Conservation (phyloP, 495 filamentous ascomycete species). For the Penicillium maclennaniae region DNA sequence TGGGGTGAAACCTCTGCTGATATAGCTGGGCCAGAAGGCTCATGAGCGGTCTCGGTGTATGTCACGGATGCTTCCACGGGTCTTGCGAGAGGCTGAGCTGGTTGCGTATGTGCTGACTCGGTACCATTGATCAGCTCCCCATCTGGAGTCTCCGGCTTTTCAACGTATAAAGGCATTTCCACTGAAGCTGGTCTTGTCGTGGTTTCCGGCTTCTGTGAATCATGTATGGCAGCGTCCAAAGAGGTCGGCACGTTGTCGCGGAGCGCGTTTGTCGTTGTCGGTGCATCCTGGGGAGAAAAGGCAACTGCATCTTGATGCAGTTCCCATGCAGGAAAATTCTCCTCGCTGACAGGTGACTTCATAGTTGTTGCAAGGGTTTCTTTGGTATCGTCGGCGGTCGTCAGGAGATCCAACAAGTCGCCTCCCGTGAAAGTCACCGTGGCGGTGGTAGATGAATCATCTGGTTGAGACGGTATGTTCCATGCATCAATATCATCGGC, state of each 20-base stretch:
- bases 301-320: slow-evolving; percentile 1
- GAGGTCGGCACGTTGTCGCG: neutral
- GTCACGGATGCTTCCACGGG: neutral
- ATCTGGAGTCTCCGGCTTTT: neutral
- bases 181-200: neutral
- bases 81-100: neutral
- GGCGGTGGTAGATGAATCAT: slow-evolving; percentile 12
- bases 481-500: slow-evolving; percentile 26
- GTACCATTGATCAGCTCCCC: neutral
- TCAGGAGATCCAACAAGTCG: slow-evolving; percentile 8
- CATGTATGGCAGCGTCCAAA: neutral
- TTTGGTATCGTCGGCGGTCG: slow-evolving; percentile 10
- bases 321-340: slow-evolving; percentile 21
- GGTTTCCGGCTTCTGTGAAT: neutral
- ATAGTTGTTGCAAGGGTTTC: slow-evolving; percentile 5
- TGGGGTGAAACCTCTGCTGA: neutral
- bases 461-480: slow-evolving; percentile 42
- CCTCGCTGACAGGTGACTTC: slow-evolving; percentile 17
- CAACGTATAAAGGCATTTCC: neutral
- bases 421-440: slow-evolving; percentile 7
- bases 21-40: neutral
- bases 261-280: neutral
- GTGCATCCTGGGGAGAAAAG: neutral
- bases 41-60: neutral
- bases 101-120: neutral